Evolutionary conservation across 352 stramenopile genomes (phyloP).

Genomic region (Pythium coloratum): DNA sequence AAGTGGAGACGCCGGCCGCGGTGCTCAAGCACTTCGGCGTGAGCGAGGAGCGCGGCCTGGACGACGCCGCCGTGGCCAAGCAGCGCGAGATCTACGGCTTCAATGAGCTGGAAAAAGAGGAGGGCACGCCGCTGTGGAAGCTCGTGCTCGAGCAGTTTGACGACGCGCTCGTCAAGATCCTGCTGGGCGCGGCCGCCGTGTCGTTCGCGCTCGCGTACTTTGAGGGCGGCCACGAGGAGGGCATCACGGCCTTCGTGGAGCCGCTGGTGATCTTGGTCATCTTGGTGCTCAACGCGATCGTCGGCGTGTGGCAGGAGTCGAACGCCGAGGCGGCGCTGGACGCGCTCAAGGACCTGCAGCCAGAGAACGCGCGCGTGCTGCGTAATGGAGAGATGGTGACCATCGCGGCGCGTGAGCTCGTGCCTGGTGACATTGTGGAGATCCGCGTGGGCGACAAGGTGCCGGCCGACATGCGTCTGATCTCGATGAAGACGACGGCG

Average conservation of each 20-base stretch:
- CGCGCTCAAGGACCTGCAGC: constrained; percentile 95
- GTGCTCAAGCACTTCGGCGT: constrained; percentile 82
- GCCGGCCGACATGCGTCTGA: constrained; percentile 94
- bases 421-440: constrained; percentile 97
- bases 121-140: constrained; percentile 89
- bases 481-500: constrained; percentile 94
- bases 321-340: constrained; percentile 94
- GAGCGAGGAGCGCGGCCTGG: constrained; percentile 58
- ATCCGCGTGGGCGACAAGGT: constrained; percentile 97
- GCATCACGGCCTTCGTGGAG: constrained; percentile 94
- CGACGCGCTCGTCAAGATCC: constrained; percentile 98
- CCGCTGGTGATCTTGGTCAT: constrained; percentile 97
- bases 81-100: constrained; percentile 62
- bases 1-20: constrained; percentile 66
- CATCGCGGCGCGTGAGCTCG: constrained; percentile 89
- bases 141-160: constrained; percentile 99
- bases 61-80: constrained; percentile 51
- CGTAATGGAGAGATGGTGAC: constrained; percentile 84
- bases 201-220: constrained; percentile 93
- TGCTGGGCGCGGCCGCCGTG: constrained; percentile 95
- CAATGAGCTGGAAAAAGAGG: constrained; percentile 91
- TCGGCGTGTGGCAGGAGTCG: constrained; percentile 96
- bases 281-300: constrained; percentile 95
- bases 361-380: constrained; percentile 88
- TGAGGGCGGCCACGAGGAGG: constrained; percentile 85